A percentile compares a stretch with the other conserved stretches of the same genome.
phyloP scores from a whole-genome alignment of 306 rosid species.

The Notholithocarpus densiflorus region DNA sequence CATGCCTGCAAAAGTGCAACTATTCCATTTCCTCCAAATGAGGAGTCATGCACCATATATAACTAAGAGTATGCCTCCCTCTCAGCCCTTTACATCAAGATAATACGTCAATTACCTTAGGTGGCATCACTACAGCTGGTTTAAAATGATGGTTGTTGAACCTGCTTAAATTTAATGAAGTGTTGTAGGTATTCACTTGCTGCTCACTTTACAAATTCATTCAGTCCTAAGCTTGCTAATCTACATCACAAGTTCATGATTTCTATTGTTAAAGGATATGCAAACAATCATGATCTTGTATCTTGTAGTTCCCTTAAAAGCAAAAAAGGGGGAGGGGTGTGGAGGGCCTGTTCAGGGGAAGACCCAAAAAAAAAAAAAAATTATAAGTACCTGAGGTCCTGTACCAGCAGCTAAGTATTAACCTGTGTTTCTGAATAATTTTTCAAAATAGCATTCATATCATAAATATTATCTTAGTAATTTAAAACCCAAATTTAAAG shows the following conservation, averaged over 20 bases:
- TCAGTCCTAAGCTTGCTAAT: background rate
- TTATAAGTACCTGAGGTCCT: background rate
- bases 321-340: no score
- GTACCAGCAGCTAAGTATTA: background rate
- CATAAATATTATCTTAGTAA: background rate
- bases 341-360: no score
- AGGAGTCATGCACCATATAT: no score
- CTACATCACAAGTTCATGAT: background rate
- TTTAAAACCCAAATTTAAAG: background rate
- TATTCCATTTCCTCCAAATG: no score
- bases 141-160: background rate
- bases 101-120: no score
- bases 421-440: background rate
- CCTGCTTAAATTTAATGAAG: background rate
- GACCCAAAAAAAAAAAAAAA: background rate
- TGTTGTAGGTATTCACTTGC: background rate
- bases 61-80: no score
- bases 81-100: no score
- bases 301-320: no score
- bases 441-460: background rate
- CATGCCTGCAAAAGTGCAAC: no score
- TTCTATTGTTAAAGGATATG: background rate
- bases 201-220: background rate
- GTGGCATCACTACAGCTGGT: background rate
- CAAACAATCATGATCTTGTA: background rate